These are phyloP conservation scores for Microdochium bolleyi DNA, from an alignment of 2,329 filamentous ascomycete genomes.

Conservation along the genomic window DNA sequence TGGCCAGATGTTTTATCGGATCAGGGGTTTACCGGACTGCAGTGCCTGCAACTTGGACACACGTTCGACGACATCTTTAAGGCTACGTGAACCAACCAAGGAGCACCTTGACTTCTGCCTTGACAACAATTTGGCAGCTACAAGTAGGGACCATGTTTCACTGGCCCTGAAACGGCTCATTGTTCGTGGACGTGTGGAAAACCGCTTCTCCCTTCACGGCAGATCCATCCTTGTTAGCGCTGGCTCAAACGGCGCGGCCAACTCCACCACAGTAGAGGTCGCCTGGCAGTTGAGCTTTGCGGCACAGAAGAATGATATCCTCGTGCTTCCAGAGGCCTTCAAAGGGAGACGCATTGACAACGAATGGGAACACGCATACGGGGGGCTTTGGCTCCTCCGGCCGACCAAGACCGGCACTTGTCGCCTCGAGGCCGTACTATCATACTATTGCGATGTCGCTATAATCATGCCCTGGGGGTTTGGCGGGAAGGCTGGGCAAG, in stretches of 20 bases:
- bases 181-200: neutral
- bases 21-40: too few species aligned
- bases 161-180: neutral
- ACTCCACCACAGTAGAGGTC: neutral
- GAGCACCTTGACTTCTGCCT: neutral
- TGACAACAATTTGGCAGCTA: neutral
- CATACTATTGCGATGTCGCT: too few species aligned
- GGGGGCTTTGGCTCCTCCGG: neutral
- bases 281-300: neutral
- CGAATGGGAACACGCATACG: too few species aligned
- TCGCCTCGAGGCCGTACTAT: neutral
- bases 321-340: neutral
- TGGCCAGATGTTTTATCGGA: neutral
- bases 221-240: neutral
- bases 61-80: too few species aligned
- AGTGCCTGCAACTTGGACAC: too few species aligned
- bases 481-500: too few species aligned
- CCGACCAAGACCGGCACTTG: neutral
- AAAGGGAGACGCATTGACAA: too few species aligned
- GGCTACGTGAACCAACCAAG: too few species aligned
- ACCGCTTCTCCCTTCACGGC: neutral
- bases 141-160: neutral
- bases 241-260: neutral
- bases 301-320: neutral
- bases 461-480: too few species aligned